Evolutionary conservation across 164 flowering plant genomes (phyloP), one percentile per base, ranked within the genome.

Genomic region (Sedum album): DNA sequence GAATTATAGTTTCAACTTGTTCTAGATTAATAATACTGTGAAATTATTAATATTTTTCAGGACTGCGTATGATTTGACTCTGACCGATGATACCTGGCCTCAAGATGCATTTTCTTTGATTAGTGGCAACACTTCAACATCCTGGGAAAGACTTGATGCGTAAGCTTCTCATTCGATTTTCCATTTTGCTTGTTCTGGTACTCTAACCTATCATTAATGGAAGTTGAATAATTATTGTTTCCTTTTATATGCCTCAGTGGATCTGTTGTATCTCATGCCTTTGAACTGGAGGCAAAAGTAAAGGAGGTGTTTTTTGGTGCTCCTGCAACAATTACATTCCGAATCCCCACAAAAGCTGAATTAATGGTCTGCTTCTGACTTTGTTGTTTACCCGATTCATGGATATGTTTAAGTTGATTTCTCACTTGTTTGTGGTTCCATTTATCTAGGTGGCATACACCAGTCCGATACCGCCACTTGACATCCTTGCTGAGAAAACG

Each of bases 131-230:
- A 86, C 83, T 71, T 84, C 99, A 44, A 79, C 68, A 60, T 82
- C 95, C 69, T 94, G 97, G 96, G 97, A 94, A 72, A 86, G 84
- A 72, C 96, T 94, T 67, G 97, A 94, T 76, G 92, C 79, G 97
- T 94, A 74, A 87, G 96, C 25, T 48, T 25, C 15, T 44, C 18
- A 15, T 44, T 11, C 2, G 18, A n/a, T 26, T 14, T 21, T 31
- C 9, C 57, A 31, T 33, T 35, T 46, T 66, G 11, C 39, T 57
- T 0, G 20, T 39, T 42, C 5, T 42, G 0, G 9, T 26, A 44
- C 17, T 38, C 25, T 38, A 20, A 35, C 38, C 28, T 35, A 35
- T 31, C 5, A 23, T 46, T 26, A 20, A 53, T 21, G 7, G 25
- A 53, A 53, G 13, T 6, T 6, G 60, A 53, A 53, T 35, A 49